phyloP scores from a whole-genome alignment of 371 early-diverging fungal species.

The Mortierella sp. region DNA sequence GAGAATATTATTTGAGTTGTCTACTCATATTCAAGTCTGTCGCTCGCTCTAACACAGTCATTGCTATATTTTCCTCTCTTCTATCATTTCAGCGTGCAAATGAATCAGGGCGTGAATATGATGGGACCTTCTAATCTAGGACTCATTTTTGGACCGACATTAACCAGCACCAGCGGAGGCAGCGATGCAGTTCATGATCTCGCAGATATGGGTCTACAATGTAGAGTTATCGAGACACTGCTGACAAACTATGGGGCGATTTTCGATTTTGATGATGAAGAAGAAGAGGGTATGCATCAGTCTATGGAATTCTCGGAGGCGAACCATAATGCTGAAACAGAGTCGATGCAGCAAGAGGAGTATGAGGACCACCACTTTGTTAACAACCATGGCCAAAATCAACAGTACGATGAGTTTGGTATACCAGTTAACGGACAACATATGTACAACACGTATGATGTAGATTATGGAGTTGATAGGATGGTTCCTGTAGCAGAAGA shows the following conservation, averaged over 20 bases:
- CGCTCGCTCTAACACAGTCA: constrained; percentile 6
- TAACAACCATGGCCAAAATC: not conserved
- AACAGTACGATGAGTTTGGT: constrained; percentile 16
- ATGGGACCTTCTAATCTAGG: constrained; percentile 90
- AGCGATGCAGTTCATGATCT: constrained; percentile 51
- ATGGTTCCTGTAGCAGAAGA: constrained; percentile 25
- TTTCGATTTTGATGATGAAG: constrained; percentile 68
- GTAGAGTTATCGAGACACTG: constrained; percentile 71
- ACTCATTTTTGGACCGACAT: constrained; percentile 92
- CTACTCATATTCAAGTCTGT: not conserved
- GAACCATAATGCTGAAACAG: not conserved
- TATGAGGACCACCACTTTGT: constrained; percentile 11
- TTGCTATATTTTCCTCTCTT: constrained; percentile 4
- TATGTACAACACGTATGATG: not conserved
- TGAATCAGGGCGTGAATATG: constrained; percentile 82
- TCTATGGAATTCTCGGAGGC: not conserved
- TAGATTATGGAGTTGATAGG: constrained; percentile 10
- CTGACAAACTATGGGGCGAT: constrained; percentile 69
- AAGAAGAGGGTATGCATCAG: constrained; percentile 6
- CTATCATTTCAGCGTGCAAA: constrained; percentile 84
- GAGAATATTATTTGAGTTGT: not conserved
- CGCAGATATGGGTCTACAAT: constrained; percentile 70
- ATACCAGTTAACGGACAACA: not conserved
- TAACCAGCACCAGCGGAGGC: constrained; percentile 70
- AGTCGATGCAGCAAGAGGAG: not conserved